Conservation (phyloP, 768 basidiomycete genomes). For the Lactarius tabidus region DNA sequence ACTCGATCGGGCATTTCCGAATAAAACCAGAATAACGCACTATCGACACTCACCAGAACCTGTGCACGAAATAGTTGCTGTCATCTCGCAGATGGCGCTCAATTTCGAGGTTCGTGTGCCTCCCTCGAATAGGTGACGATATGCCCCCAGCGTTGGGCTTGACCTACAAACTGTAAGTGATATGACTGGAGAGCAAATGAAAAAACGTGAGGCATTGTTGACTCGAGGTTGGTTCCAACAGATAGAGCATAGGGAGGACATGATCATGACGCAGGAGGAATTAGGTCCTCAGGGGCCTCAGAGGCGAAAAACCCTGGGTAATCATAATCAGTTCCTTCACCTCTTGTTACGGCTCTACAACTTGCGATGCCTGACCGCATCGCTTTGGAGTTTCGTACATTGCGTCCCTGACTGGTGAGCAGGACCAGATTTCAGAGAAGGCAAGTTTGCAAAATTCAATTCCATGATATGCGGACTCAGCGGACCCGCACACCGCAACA, state of each 20-base stretch:
- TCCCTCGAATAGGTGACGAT: neutral
- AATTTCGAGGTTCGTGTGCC: neutral
- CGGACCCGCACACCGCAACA: neutral
- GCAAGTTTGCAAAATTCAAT: neutral
- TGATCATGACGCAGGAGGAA: neutral
- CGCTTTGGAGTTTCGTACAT: neutral
- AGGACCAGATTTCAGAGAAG: neutral
- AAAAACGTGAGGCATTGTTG: neutral
- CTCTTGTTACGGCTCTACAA: neutral
- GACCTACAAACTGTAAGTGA: neutral
- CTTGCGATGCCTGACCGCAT: neutral
- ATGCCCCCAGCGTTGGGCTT: neutral
- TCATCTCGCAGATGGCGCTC: neutral
- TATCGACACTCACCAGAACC: conserved; percentile 2
- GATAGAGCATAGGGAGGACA: neutral
- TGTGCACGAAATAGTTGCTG: neutral
- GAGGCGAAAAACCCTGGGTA: neutral
- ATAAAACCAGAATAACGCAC: too few species aligned
- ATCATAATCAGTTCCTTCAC: neutral
- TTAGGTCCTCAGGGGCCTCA: too few species aligned
- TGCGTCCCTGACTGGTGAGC: neutral
- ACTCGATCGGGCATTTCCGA: conserved; percentile 11
- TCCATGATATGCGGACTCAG: neutral
- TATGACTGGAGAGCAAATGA: neutral
- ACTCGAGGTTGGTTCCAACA: neutral